Base-by-base conservation (phyloP, 2,329 filamentous ascomycete species). In the Scleromitrula shiraiana region DNA sequence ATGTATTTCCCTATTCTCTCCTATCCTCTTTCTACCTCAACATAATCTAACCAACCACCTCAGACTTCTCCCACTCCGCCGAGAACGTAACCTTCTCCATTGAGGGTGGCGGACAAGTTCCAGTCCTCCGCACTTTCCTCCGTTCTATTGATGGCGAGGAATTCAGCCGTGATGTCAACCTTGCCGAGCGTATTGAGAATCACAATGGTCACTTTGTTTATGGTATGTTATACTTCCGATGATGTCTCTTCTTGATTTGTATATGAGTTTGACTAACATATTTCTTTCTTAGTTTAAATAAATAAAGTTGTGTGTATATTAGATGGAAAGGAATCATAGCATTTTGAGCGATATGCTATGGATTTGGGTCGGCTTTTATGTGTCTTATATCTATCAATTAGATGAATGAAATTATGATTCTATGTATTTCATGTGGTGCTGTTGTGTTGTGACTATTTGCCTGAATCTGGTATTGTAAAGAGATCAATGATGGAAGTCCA, bases 101-200 rank as follows among this genome's bases (percentile, higher is more conserved):
- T 6, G 69, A 72, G 52, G 68, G 68, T 17, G 66, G 62, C 8
- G 65, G 59, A 4, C 39, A 59, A 0, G 61, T 68, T n/a, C 68
- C 70, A n/a, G 56, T 72, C 20, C 65, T 72, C 36, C 67, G 70
- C 27, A 67, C 67, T 20, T 46, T 35, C 0, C 59, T 71, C 44
- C 47, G 40, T 8, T 61, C 64, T 26, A 52, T 53, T 1, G 62
- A 68, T 0, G 68, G 68, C 29, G 59, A 69, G 19, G 44, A 47
- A 4, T 46, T 59, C 10, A 40, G 52, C 7, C 60, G 63, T 23
- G 66, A 72, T 51, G 56, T 72, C 56, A 72, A 72, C 57, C 58
- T 72, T 23, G 52, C 63, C 3, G 70, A 72, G 63, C 62, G 68
- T 15, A 62, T 72, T 41, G 53, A 54, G 37, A 71, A 71, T 57